Conservation (phyloP, 768 basidiomycete genomes). For the Xerocomellus intermedius region DNA sequence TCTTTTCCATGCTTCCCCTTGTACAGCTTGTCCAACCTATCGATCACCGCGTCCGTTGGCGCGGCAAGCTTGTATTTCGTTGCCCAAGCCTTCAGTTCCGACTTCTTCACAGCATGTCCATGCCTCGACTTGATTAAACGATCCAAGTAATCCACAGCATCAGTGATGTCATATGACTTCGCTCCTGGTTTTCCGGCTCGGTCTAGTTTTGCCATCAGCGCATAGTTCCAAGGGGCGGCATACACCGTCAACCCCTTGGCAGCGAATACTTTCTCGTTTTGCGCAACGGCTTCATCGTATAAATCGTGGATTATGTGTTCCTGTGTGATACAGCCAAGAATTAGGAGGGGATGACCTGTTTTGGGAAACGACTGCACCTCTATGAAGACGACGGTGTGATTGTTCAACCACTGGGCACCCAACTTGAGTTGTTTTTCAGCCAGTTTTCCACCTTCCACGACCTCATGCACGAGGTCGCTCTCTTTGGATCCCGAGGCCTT, state of each 20-base stretch:
- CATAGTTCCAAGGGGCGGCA: constrained; percentile 10
- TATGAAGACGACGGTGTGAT: constrained; percentile 7
- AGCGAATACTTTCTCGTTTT: constrained; percentile 2
- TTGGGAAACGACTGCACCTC: background rate
- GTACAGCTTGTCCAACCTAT: background rate
- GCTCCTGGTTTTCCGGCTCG: constrained; percentile 5
- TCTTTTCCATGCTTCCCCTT: background rate
- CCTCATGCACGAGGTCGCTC: background rate
- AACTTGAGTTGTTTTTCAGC: background rate
- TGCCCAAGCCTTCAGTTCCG: constrained; percentile 5
- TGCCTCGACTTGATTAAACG: constrained; percentile 1
- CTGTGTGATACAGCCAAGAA: background rate
- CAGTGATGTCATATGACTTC: constrained; percentile 6
- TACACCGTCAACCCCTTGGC: constrained; percentile 12
- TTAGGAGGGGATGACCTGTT: background rate
- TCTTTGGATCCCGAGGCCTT: background rate
- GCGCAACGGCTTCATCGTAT: background rate
- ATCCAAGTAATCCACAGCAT: constrained; percentile 9
- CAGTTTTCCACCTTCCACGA: background rate
- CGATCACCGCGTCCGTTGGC: background rate
- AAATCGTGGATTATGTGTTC: background rate
- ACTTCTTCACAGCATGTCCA: constrained; percentile 4
- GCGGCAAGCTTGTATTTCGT: background rate
- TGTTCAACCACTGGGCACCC: constrained; percentile 8
- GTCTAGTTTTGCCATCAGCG: constrained; percentile 10